Percentiles rank a stretch among this genome's conserved stretches.
phyloP scores from a whole-genome alignment of 164 flowering plant species.

The Paratinospora sagittata region DNA sequence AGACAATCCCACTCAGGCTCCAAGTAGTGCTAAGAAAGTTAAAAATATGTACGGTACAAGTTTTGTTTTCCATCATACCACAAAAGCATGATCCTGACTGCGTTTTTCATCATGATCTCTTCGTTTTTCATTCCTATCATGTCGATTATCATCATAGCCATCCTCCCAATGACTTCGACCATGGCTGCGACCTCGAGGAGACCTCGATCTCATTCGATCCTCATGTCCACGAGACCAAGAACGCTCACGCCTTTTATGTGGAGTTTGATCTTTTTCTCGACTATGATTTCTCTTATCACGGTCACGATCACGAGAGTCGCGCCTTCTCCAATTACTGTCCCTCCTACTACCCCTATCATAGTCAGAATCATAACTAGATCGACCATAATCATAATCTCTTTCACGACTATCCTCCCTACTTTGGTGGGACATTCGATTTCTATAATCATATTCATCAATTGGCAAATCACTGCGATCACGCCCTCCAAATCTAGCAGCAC shows the following conservation, averaged over 20 bases:
- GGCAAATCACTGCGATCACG: conserved; percentile 65
- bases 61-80: conserved; percentile 38
- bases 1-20: not conserved
- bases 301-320: conserved; percentile 62
- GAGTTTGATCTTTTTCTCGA: conserved; percentile 71
- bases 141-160: conserved; percentile 69
- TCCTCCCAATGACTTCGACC: conserved; percentile 81
- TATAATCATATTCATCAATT: conserved; percentile 66
- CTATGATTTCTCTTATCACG: conserved; percentile 61
- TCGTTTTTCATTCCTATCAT: conserved; percentile 63
- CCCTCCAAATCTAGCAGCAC: conserved; percentile 54
- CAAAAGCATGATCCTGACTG: conserved; percentile 53
- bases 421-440: conserved; percentile 45
- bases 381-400: conserved; percentile 67
- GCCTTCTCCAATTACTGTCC: conserved; percentile 72
- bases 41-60: not conserved
- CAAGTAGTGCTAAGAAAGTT: not conserved
- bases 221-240: conserved; percentile 73
- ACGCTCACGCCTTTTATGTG: conserved; percentile 60
- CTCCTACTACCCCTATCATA: conserved; percentile 69
- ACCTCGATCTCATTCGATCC: conserved; percentile 73
- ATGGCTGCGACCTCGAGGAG: conserved; percentile 78
- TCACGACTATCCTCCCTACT: conserved; percentile 79
- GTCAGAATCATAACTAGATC: conserved; percentile 85
- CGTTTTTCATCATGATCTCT: conserved; percentile 81